A percentile compares a stretch with the other conserved stretches of the same genome.
phyloP scores from a whole-genome alignment of 805 yeast species.

The Candida coleopterorum region DNA sequence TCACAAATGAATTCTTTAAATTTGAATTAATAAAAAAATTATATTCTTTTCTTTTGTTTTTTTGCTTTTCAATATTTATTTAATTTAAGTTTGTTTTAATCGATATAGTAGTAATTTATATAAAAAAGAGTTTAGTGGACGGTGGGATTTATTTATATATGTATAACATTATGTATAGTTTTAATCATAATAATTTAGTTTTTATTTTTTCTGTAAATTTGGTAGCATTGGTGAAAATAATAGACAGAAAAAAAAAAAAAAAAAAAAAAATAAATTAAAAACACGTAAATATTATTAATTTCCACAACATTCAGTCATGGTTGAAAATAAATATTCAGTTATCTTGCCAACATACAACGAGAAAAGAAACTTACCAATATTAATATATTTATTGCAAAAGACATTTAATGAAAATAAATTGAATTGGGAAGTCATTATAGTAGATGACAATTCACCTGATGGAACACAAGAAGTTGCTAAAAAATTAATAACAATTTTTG shows the following conservation, averaged over 20 bases:
- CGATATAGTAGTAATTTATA: too few species aligned
- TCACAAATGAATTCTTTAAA: slow-evolving; percentile 32
- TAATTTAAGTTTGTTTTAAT: not conserved
- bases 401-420: slow-evolving; percentile 55
- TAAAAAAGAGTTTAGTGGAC: too few species aligned
- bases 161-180: too few species aligned
- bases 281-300: slow-evolving; percentile 1
- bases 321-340: slow-evolving; percentile 55
- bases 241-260: not conserved
- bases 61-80: slow-evolving; percentile 1
- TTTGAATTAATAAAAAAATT: slow-evolving; percentile 16
- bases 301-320: slow-evolving; percentile 8
- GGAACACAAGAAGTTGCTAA: slow-evolving; percentile 74
- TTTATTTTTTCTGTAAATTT: too few species aligned
- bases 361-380: slow-evolving; percentile 58
- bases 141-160: too few species aligned
- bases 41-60: not conserved
- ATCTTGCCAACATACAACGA: slow-evolving; percentile 78
- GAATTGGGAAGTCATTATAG: slow-evolving; percentile 74
- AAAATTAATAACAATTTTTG: slow-evolving; percentile 53
- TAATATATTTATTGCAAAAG: slow-evolving; percentile 63
- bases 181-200: too few species aligned
- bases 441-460: slow-evolving; percentile 77
- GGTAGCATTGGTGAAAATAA: too few species aligned
- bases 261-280: too few species aligned